Percentiles rank a stretch among this genome's conserved stretches.
Conservation (phyloP, 23 red algal species). For the Gracilaria vermiculophylla region DNA sequence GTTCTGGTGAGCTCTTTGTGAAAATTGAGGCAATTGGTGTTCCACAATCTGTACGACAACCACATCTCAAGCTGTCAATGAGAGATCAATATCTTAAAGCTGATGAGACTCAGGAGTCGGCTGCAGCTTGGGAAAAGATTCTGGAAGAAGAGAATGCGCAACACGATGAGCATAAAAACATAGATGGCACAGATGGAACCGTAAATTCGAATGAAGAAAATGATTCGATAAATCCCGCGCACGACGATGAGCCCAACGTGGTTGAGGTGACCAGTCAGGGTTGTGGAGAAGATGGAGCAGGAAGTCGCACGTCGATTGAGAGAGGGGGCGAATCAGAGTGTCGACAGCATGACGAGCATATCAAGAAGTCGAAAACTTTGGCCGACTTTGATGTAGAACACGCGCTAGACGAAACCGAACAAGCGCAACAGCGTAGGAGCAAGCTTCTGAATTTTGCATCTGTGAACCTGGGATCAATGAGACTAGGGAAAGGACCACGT, state of each 20-base stretch:
- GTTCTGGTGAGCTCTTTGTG: conserved; percentile 30
- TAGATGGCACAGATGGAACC: no score
- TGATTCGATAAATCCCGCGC: background rate
- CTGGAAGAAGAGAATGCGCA: background rate
- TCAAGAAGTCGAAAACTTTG: background rate
- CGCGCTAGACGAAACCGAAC: background rate
- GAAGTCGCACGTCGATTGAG: no score
- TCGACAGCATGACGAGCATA: background rate
- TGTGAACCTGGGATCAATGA: background rate
- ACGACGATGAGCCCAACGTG: background rate
- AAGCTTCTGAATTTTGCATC: background rate
- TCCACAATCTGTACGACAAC: background rate
- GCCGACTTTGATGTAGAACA: background rate
- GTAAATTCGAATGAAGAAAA: background rate
- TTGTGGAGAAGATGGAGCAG: background rate
- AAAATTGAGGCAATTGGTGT: conserved; percentile 12
- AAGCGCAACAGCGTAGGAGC: background rate
- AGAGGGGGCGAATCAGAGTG: background rate
- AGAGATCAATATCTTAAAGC: conserved; percentile 21
- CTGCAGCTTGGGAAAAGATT: conserved; percentile 3
- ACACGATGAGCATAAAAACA: no score
- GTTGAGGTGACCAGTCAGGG: background rate
- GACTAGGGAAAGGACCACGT: background rate
- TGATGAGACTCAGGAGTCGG: conserved; percentile 16
- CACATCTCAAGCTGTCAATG: background rate